Evolutionary conservation across 2,329 filamentous ascomycete species (phyloP), one percentile per base, ranked within the genome.

Genomic region (Phialemonium atrogriseum): DNA sequence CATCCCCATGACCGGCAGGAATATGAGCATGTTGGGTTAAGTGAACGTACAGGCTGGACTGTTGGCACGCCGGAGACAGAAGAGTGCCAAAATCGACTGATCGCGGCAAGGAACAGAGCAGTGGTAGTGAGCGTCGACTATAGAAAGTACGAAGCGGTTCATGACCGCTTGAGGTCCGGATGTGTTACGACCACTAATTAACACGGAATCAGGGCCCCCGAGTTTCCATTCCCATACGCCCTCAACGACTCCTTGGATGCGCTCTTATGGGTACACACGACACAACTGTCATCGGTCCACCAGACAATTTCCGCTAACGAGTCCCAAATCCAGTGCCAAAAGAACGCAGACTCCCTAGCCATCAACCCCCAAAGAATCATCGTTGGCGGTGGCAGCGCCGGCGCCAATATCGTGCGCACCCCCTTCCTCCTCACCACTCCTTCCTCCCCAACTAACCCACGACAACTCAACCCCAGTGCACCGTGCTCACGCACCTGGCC

Each of bases 231-330:
- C 31, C 68, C 68, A 0, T 60, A 59, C 31, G 62, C 62, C 1
- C 35, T 69, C 5, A 60, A 70, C 33, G 68, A 72, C 44, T 64
- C 62, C 30, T 67, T 66, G 32, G 67, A 71, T 39, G 66, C 62
- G 4, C 60, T 59, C n/a, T 42, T 51, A 48, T 61, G 56, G 57
- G 56, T 58, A 45, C 9, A 39, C 26, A 12, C 3, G 2, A 7
- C 15, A n/a, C 6, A n/a, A 45, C 60, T 1, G 35, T 62, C 33
- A 51, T 51, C 19, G n/a, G n/a, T n/a, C n/a, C n/a, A n/a, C n/a
- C n/a, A n/a, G n/a, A n/a, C n/a, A 7, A 5, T 10, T n/a, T 7
- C 19, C 9, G 10, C 27, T 28, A 19, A 28, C 27, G 11, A 20
- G 7, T 58, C 58, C 11, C 52, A 3, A 10, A 18, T 6, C 3